Conservation (phyloP, 805 yeast genomes). For the Candida ficus region DNA sequence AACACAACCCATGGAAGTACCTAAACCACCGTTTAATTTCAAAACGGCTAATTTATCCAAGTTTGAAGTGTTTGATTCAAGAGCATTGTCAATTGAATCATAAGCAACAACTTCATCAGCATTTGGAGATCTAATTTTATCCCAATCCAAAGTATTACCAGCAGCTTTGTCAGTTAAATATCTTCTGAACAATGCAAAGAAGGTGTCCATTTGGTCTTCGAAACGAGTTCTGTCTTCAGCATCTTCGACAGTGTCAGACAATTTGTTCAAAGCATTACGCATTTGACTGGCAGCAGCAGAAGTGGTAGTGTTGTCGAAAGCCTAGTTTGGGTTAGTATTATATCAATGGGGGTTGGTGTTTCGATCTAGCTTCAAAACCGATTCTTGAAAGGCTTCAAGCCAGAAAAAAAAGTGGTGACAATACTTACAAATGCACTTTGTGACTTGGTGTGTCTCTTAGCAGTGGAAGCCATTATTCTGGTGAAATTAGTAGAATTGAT, state of each 20-base stretch:
- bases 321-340: conserved; percentile 34
- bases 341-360: not conserved
- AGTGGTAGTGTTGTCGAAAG: conserved; percentile 91
- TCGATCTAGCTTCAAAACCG: too few relatives aligned
- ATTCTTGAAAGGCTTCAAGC: not conserved
- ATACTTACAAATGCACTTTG: conserved; percentile 29
- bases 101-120: conserved; percentile 87
- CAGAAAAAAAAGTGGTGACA: not conserved
- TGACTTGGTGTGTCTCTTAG: conserved; percentile 36
- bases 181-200: conserved; percentile 89
- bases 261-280: conserved; percentile 90
- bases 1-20: conserved; percentile 99
- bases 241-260: conserved; percentile 76
- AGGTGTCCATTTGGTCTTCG: conserved; percentile 90
- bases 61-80: conserved; percentile 28
- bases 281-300: conserved; percentile 95
- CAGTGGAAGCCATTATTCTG: conserved; percentile 16
- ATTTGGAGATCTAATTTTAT: conserved; percentile 86
- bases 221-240: conserved; percentile 47
- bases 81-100: conserved; percentile 39
- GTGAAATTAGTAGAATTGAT: not conserved
- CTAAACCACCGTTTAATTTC: conserved; percentile 96
- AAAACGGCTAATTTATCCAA: conserved; percentile 87
- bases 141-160: conserved; percentile 87
- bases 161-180: conserved; percentile 86